Evolutionary conservation across 139 green algal genomes (phyloP), one percentile per base, ranked within the genome.

Genomic region (Cymbomonas tetramitiformis): DNA sequence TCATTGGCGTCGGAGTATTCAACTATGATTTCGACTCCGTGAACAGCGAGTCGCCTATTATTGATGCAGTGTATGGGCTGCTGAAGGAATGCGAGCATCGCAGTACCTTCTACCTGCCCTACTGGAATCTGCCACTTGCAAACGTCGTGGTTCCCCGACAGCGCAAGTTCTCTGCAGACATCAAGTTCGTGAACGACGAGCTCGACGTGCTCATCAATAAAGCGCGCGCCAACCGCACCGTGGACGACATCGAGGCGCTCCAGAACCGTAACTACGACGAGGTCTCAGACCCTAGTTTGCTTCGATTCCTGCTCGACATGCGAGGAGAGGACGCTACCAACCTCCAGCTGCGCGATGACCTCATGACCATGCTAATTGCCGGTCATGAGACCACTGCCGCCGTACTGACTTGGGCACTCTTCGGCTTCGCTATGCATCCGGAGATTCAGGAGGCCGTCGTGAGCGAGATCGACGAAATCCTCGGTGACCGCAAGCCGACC

Each of bases 1-100:
- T 99, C 74, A 99, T 99, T 55, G 92, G 92, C 0, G 75, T 97
- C 46, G 86, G 82, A 1, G 86, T 99, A 33, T 99, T 99, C 77
- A 99, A 99, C 77, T 96, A 93, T 65, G 83, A 97, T 60, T 99
- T 99, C 72, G 83, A 81, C 0, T 88, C 77, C 49, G 87, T 95
- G 68, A 96, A 67, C 7, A 32, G 46, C 3, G 84, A 98, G 72
- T 94, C 81, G 0, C 90, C 90, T 5, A 81, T 98, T 33, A 96
- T 98, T 75, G 82, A 94, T 78, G 86, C 88, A 4, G 91, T 98
- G 55, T 98, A 98, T 56, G 84, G 84, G 25, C 85, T 94, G 38
- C 70, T 98, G 25, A 93, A 94, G 43, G 90, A 97, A 75, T 87
- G 87, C 2, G 91, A 97, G 84, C 91, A 99, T 75, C 74, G 92